Base-by-base conservation (phyloP, 345 rosid species). In the Eucalyptus dawsonii region DNA sequence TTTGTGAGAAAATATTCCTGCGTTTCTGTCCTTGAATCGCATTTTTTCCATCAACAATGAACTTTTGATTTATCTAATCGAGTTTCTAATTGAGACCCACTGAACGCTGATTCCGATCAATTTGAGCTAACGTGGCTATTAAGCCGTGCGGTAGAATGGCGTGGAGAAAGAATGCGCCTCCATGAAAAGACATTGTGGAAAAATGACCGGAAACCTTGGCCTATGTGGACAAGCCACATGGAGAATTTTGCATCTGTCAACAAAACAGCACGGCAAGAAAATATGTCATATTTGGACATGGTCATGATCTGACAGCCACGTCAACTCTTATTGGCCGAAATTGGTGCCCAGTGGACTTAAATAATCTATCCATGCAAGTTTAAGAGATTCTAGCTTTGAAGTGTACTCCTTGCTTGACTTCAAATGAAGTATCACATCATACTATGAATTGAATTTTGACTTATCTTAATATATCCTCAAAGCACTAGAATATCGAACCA, bases 381-480 rank as follows among this genome's bases (percentile, higher is more conserved):
- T 69, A 34, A 69, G 44, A 34, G 37, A 21, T 16, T 69, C 7
- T 2, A 2, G 13, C 80, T 69, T 34, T 9, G 42, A 16, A 3
- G 2, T 16, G 22, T 9, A 15, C 80, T 34, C 44, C 24, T 69
- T 16, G 1, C 80, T 69, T 65, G 40, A 67, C 40, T 67, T 67
- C 21, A 67, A 67, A 67, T 16, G 4, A 16, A 69, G 13, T 6
- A 69, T 16, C 7, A 1, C 2, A 4, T 3, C 13, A 34, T 0
- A 17, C 42, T 65, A 65, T 14, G 11, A 17, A 29, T 65, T 29
- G 2, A 67, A 27, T 60, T 67, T 67, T 31, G 42, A 65, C 40
- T 14, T 14, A 31, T 15, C 40, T 17, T n/a, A n/a, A 0, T 15
- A n/a, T 67, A 15, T 31, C 40, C 9, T 17, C 37, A 31, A 34